A percentile compares a stretch with the other conserved stretches of the same genome.
phyloP scores from a whole-genome alignment of 2,329 filamentous ascomycete genomes.

The Sporothrix protearum region DNA sequence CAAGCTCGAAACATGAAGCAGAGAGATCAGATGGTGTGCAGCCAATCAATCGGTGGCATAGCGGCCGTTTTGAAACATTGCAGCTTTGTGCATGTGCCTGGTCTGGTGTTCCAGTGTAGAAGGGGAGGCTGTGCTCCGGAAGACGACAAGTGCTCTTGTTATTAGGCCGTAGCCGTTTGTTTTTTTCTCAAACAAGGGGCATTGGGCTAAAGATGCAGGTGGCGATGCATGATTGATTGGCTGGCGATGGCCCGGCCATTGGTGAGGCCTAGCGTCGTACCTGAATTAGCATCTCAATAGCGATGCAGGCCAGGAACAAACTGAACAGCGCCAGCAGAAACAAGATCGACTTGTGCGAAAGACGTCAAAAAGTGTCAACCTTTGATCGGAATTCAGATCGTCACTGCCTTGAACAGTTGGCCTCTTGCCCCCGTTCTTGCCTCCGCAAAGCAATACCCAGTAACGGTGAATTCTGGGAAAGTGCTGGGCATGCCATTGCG shows the following conservation, averaged over 20 bases:
- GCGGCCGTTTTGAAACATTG: constrained; percentile 12
- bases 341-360: not conserved
- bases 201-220: not conserved
- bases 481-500: constrained; percentile 9
- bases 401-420: not conserved
- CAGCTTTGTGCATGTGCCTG: not conserved
- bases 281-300: not conserved
- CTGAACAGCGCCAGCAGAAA: not conserved
- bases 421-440: constrained; percentile 3
- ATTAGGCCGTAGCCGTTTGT: constrained; percentile 12
- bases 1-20: constrained; percentile 13
- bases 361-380: not conserved
- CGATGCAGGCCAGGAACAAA: not conserved
- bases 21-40: constrained; percentile 11
- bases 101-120: not conserved
- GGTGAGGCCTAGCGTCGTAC: not conserved
- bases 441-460: not conserved
- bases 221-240: constrained; percentile 5
- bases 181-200: constrained; percentile 16
- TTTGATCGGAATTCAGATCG: not conserved
- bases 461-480: constrained; percentile 7
- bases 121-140: not conserved
- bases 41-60: constrained; percentile 17
- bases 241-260: not conserved
- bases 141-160: not conserved